Conservation (phyloP, 106 monocot genomes). For the Dendrobium huoshanense region DNA sequence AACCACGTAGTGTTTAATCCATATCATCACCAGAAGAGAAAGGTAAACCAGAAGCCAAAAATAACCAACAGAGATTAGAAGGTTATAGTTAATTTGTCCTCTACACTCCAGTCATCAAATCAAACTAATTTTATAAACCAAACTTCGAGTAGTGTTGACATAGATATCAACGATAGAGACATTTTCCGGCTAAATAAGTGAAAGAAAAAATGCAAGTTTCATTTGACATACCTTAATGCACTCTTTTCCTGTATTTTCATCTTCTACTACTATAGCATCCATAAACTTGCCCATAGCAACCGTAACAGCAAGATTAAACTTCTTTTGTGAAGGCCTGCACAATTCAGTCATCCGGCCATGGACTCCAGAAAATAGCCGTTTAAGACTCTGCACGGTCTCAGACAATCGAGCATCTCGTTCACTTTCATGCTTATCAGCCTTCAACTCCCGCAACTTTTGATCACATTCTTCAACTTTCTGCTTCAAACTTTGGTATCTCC, state of each 20-base stretch:
- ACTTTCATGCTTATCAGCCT: conserved; percentile 98
- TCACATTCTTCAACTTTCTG: conserved; percentile 80
- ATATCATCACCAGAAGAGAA: background rate
- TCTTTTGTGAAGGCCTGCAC: conserved; percentile 90
- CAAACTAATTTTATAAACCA: background rate
- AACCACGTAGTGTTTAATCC: background rate
- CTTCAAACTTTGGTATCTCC: conserved; percentile 68
- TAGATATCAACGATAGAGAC: background rate
- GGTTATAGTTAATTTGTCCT: background rate
- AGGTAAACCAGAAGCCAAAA: background rate
- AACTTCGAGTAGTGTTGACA: background rate
- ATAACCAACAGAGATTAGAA: background rate
- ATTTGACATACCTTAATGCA: conserved; percentile 75
- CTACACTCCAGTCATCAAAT: background rate
- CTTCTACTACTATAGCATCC: conserved; percentile 99
- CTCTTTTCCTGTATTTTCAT: conserved; percentile 95
- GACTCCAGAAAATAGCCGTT: conserved; percentile 83
- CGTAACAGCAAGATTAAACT: conserved; percentile 88
- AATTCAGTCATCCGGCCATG: conserved; percentile 99
- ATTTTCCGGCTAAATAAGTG: background rate
- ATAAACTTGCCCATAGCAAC: conserved; percentile 99
- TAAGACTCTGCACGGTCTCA: conserved; percentile 88
- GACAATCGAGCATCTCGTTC: conserved; percentile 85
- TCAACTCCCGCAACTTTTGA: conserved; percentile 67
- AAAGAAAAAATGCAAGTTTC: background rate